Evolutionary conservation across 352 stramenopile genomes (phyloP), one percentile per base, ranked within the genome.

Genomic region (Pythium oligandrum): DNA sequence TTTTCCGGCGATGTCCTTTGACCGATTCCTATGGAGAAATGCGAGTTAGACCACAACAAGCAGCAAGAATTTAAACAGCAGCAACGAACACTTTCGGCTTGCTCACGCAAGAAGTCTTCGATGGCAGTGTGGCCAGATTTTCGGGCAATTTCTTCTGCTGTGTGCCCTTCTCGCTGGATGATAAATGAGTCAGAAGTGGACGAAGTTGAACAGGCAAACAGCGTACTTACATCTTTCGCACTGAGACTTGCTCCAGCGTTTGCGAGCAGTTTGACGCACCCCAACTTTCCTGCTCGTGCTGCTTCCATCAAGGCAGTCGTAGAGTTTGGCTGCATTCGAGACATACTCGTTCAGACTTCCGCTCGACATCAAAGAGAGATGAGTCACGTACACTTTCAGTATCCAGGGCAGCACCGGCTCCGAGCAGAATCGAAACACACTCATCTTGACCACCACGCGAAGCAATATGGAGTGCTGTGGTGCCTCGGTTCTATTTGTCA

Each of bases 261-360:
- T 4, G 83, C 78, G 39, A 94, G 64, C 2, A 88, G 37, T 38
- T 78, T 86, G 4, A 94, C 82, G 58, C 79, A 90, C 0, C 75
- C 76, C 4, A 92, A 66, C 47, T 92, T 90, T 35, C 81, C 83
- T 8, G 81, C 83, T 34, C 83, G 81, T 31, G 83, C 83, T 47
- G 83, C 83, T 77, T 94, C 83, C 83, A 94, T 94, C 36, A 94
- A 54, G 11, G 83, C 83, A n/a, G 83, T 94, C 17, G 83, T 94
- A 26, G 78, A 89, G 56, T 92, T 94, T 7, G 83, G 79, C 81
- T 93, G 50, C 9, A 55, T 42, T 42, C 12, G 7, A 42, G 38
- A 42, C 9, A 44, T 4, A 36, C 40, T 11, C 7, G 33, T 44
- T 43, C 35, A 32, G 0, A 26, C 17, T 26, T 26, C 17, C 17